Base-by-base conservation (phyloP, 2,329 filamentous ascomycete species). In the Didymella segeticola region DNA sequence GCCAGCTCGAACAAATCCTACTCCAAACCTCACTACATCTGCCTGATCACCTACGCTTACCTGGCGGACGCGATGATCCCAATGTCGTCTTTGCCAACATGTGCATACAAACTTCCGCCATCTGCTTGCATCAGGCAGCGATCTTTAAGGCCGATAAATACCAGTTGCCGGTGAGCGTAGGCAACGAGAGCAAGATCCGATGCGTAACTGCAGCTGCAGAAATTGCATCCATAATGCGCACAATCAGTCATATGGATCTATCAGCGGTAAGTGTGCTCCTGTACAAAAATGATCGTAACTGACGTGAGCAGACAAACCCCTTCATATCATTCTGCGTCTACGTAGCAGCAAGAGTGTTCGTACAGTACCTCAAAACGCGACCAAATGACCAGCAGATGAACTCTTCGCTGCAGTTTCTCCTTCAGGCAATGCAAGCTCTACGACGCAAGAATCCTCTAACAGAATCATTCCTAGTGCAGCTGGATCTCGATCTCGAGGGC, bases 71-170 rank as follows among this genome's bases (percentile, higher is more conserved):
- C 27, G 78, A 81, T 14, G 89, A 93, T 67, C 84, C 92, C 3
- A 98, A 97, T 60, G 86, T 93, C 47, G 86, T 98, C 4, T 98
- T 97, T 72, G 86, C 90, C 52, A 98, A 98, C 67, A 96, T 99
- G 91, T 92, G 90, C 70, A 91, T 99, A 26, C 93, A 98, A 72
- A 96, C 95, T 0, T 96, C 93, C 1, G 92, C 91, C 1, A 98
- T 99, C 47, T 98, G 93, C 73, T 80, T 99, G n/a, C 95, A 99
- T 69, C 95, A 99, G 77, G 95, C 93, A 2, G 95, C 95, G 22
- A 98, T 99, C 17, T 97, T 93, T 82, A 98, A 97, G 72, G 92
- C 93, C 0, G 93, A 98, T 67, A 95, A 92, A 76, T 89, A 96
- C 74, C 85, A 86, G 47, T 79, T 97, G 56, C 87, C 91, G 0